These are phyloP conservation scores for Fusarium sulawesiense DNA, from an alignment of 2,329 filamentous ascomycete genomes.

Conservation along the genomic window DNA sequence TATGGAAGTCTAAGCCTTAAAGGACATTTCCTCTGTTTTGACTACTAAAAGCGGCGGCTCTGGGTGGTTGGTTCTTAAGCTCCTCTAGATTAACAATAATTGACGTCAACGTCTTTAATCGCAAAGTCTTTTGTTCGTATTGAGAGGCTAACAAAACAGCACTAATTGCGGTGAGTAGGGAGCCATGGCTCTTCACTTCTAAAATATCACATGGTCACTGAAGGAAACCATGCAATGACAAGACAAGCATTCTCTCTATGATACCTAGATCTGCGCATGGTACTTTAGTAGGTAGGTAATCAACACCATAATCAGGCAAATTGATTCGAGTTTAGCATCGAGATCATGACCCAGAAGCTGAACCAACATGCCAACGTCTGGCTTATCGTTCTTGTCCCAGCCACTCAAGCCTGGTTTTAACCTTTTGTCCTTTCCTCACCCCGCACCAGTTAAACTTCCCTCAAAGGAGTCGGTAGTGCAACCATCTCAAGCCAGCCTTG, in stretches of 20 bases:
- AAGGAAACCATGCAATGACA: background rate
- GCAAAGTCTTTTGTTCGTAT: constrained; percentile 3
- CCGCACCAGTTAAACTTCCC: constrained; percentile 35
- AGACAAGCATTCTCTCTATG: constrained; percentile 14
- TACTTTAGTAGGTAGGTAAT: background rate
- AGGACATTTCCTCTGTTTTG: too few species aligned
- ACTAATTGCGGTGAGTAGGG: background rate
- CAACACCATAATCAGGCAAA: background rate
- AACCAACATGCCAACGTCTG: background rate
- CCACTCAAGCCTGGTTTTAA: background rate
- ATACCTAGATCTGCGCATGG: constrained; percentile 7
- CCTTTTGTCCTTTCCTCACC: constrained; percentile 1
- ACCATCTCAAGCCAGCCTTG: constrained; percentile 20
- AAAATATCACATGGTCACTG: background rate
- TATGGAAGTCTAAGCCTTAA: too few species aligned
- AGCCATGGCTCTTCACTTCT: background rate
- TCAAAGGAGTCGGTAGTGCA: constrained; percentile 36
- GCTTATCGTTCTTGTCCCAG: constrained; percentile 21
- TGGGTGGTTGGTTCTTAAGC: background rate
- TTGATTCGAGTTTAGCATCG: constrained; percentile 1
- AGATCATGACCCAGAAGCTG: constrained; percentile 1
- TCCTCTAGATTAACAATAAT: background rate
- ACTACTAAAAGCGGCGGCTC: background rate
- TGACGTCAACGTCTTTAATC: constrained; percentile 16
- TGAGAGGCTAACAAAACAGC: background rate